Evolutionary conservation across 352 stramenopile genomes (phyloP).

Genomic region (Aphanomyces invadans): DNA sequence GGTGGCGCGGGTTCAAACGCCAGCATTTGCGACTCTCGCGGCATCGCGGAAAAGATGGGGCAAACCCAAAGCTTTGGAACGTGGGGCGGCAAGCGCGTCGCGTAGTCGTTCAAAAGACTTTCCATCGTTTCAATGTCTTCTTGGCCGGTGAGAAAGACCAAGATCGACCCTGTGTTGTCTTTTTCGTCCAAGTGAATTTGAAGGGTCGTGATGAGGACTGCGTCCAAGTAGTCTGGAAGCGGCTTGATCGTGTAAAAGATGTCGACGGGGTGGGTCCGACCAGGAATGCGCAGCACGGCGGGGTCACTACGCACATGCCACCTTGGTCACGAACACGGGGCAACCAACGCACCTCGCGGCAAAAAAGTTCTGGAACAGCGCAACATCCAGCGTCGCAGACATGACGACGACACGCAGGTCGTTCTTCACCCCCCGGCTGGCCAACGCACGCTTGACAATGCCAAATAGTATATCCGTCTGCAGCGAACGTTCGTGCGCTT

Average conservation of each 20-base stretch:
- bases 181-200: conserved; percentile 86
- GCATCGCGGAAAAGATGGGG: conserved; percentile 94
- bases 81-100: conserved; percentile 53
- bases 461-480: conserved; percentile 88
- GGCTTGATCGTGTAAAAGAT: conserved; percentile 85
- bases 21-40: conserved; percentile 90
- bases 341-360: conserved; percentile 37
- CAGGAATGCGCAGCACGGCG: conserved; percentile 79
- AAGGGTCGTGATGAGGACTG: conserved; percentile 77
- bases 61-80: conserved; percentile 82
- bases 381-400: conserved; percentile 96
- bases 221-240: conserved; percentile 85
- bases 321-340: background rate
- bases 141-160: conserved; percentile 93
- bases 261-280: conserved; percentile 84
- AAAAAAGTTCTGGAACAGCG: conserved; percentile 93
- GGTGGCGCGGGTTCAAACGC: conserved; percentile 84
- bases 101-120: conserved; percentile 77
- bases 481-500: conserved; percentile 80
- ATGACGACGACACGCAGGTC: conserved; percentile 96
- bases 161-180: conserved; percentile 77
- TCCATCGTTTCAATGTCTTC: conserved; percentile 94
- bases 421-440: conserved; percentile 38
- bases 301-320: conserved; percentile 31
- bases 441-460: conserved; percentile 79